Evolutionary conservation across 768 basidiomycete species (phyloP), one percentile per base, ranked within the genome.

Genomic region (Favolaschia claudopus): DNA sequence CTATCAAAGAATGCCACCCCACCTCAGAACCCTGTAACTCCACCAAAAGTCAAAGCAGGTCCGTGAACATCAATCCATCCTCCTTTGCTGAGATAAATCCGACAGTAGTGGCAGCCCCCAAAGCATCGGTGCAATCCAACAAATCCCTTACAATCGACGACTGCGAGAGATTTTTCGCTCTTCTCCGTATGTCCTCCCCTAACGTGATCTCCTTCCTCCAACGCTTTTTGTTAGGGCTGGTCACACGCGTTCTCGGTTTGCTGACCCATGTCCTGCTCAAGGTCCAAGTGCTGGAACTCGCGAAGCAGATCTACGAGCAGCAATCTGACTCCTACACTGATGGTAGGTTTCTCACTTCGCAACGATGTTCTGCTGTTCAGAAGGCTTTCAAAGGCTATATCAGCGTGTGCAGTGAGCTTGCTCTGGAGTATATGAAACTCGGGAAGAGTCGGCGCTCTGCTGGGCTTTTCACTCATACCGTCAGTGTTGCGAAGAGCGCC

Each of bases 381-480:
- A 24, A 29, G 36, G 20, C 15, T 33, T 49, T 34, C 65, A 15
- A 62, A 92, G 89, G 78, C 13, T 93, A 86, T 69, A 77, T 91
- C 19, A 72, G 72, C 1, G 75, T 84, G 2, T 95, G 91, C 3
- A 76, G 88, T 1, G 85, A 89, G 38, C 82, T 96, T 7, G 95
- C 91, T 0, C 81, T 86, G 53, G 93, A 95, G 69, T 95, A 95
- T 66, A 76, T 87, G 40, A 84, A 82, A 32, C 80, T 98, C 1
- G 95, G 96, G 4, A 92, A 90, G 70, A 73, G 76, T 2, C 84
- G 84, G 48, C 84, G 89, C 33, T 94, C 95, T 0, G 78, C 76
- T 1, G 67, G 75, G 2, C 81, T 96, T 19, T 91, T 93, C 66
- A 80, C 73, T n/a, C 85, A 84, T 31, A 81, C 82, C 1, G 72